Evolutionary conservation across 352 stramenopile species (phyloP), one percentile per base, ranked within the genome.

Genomic region (Pythium monospermum): DNA sequence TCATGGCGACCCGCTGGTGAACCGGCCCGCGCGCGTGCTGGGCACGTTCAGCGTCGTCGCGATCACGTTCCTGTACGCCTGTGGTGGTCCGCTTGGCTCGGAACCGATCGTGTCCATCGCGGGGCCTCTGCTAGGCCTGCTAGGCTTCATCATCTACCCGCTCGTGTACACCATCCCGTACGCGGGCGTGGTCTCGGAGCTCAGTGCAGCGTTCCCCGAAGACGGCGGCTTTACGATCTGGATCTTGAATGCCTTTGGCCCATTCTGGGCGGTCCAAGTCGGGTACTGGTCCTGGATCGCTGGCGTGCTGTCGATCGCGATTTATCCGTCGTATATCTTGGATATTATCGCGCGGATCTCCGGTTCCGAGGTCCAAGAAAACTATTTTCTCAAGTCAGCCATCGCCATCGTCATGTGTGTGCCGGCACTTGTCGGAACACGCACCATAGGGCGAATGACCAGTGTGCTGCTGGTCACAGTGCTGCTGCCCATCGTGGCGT

Each of bases 271-370:
- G 10, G 84, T 91, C 33, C 81, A 88, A 37, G 68, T 90, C 30
- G 80, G 76, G 49, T 94, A 87, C 63, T 94, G 81, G 79, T 86
- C 76, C 13, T 94, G 82, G 71, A 66, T 94, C n/a, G 44, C 69
- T 0, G 66, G 76, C 30, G 30, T 11, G 51, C 82, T 21, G 51
- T 83, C 50, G 39, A 70, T 54, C 12, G 72, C 69, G 2, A 60
- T 83, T 15, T 80, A 83, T 27, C 88, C 96, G 50, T 92, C 45
- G 3, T 51, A 64, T 27, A 33, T 68, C 15, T 32, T 60, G 25
- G 35, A 59, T 21, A 48, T 21, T 5, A 6, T 52, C 12, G 26
- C 8, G 23, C 27, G 28, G 10, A 35, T 50, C 19, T 4, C n/a
- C 6, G 15, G 39, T 30, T 13, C 38, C 18, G 19, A 54, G 3